A percentile compares a stretch with the other conserved stretches of the same genome.
These are phyloP conservation scores for Boletus pseudo-olivaceus DNA, from an alignment of 768 basidiomycete species.

Conservation along the genomic window DNA sequence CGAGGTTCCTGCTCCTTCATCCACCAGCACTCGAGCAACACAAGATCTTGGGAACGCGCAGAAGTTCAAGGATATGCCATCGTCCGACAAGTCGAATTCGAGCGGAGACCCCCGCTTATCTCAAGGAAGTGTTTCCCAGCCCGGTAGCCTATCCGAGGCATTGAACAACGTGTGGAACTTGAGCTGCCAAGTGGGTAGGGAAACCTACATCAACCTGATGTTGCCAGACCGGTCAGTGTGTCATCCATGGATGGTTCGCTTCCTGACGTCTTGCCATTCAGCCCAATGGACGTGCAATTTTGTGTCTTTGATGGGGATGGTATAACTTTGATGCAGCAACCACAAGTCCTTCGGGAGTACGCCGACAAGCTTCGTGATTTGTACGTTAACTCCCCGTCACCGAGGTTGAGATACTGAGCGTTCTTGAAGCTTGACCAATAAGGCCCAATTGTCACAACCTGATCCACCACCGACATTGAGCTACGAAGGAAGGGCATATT, in stretches of 20 bases:
- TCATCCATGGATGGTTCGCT: background rate
- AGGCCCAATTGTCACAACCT: slow-evolving; percentile 35
- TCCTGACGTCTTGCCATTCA: slow-evolving; percentile 22
- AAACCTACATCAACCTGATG: slow-evolving; percentile 45
- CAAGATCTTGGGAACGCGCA: background rate
- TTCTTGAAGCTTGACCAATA: slow-evolving; percentile 33
- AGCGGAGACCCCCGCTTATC: background rate
- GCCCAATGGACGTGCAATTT: slow-evolving; percentile 58
- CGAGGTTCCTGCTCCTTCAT: slow-evolving; percentile 16
- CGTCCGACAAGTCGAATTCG: background rate
- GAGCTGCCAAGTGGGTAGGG: slow-evolving; percentile 36
- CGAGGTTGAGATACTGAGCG: slow-evolving; percentile 1
- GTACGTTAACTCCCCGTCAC: slow-evolving; percentile 33
- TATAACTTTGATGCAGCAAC: slow-evolving; percentile 34
- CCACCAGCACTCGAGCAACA: background rate
- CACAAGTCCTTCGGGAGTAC: slow-evolving; percentile 42
- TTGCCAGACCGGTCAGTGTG: slow-evolving; percentile 52
- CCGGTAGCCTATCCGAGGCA: background rate
- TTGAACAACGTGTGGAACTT: slow-evolving; percentile 2
- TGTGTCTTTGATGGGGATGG: slow-evolving; percentile 34
- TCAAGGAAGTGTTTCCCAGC: background rate
- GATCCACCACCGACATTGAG: slow-evolving; percentile 44
- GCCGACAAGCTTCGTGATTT: slow-evolving; percentile 36
- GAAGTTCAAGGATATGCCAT: background rate
- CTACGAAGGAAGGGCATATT: slow-evolving; percentile 38